A percentile compares a stretch with the other conserved stretches of the same genome.
These are phyloP conservation scores for Euphorbia neoarborescens DNA, from an alignment of 441 rosid species.

Conservation along the genomic window DNA sequence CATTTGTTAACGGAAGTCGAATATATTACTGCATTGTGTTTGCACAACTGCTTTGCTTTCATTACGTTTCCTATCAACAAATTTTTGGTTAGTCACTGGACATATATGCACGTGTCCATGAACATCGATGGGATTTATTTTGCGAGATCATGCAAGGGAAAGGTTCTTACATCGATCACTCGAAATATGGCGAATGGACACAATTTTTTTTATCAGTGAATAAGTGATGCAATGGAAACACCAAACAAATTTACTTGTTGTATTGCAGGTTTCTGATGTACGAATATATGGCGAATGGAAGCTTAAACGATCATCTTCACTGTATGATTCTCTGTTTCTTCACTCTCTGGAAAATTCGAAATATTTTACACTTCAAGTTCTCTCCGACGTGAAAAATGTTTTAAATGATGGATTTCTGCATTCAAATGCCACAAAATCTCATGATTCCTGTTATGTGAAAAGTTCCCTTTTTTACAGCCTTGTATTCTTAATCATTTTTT, in stretches of 20 bases:
- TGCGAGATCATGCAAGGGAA: neutral
- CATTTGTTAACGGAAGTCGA: neutral
- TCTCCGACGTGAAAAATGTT: no score
- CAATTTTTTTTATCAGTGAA: neutral
- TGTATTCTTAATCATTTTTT: slow-evolving; percentile 12
- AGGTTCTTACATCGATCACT: neutral
- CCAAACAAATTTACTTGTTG: slow-evolving; percentile 14
- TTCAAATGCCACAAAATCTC: slow-evolving; percentile 7
- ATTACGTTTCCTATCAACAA: neutral
- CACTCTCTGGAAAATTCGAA: neutral
- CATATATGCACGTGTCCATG: neutral
- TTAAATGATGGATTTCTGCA: slow-evolving; percentile 1
- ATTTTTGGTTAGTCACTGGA: neutral
- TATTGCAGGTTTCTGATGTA: slow-evolving; percentile 74
- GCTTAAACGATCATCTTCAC: slow-evolving; percentile 78
- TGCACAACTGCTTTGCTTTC: neutral
- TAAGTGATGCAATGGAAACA: neutral
- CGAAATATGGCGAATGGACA: neutral
- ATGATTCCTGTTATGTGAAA: slow-evolving; percentile 11
- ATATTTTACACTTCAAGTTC: neutral
- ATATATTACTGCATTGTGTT: neutral
- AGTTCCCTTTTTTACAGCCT: neutral
- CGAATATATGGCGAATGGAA: slow-evolving; percentile 86
- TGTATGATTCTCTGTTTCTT: slow-evolving; percentile 42
- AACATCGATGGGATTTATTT: neutral